Evolutionary conservation across 495 filamentous ascomycete genomes (phyloP).

Genomic region (Penicillium daleae): DNA sequence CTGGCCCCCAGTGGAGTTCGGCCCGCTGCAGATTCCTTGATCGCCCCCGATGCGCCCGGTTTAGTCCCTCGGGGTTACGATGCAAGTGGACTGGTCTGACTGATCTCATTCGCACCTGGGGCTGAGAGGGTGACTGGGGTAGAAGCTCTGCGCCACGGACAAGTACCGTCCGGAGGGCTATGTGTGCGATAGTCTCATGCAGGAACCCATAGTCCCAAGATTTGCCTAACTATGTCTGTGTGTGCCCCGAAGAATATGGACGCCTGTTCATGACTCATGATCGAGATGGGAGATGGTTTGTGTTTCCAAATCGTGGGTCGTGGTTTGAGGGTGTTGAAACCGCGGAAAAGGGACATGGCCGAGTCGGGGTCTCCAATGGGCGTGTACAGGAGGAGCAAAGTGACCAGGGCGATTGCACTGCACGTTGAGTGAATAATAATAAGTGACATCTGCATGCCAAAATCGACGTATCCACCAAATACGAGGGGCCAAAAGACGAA

Average conservation of each 20-base stretch:
- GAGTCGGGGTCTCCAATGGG: neutral
- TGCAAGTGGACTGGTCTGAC: neutral
- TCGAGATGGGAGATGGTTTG: too few species aligned
- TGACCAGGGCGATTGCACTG: too few species aligned
- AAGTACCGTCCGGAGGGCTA: neutral
- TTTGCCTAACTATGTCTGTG: neutral
- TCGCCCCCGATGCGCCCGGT: neutral
- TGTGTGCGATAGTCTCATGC: slow-evolving; percentile 3
- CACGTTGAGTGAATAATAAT: too few species aligned
- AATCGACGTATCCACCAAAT: slow-evolving; percentile 1
- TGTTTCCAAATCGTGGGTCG: too few species aligned
- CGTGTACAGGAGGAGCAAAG: too few species aligned
- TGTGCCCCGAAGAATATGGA: neutral
- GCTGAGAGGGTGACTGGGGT: slow-evolving; percentile 1
- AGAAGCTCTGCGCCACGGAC: slow-evolving; percentile 11
- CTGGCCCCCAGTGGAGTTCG: neutral
- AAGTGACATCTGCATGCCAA: neutral
- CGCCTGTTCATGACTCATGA: slow-evolving; percentile 17
- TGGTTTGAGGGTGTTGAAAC: neutral
- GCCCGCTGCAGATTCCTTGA: slow-evolving; percentile 17
- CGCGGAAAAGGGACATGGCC: neutral
- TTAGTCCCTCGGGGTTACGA: neutral
- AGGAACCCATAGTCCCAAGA: slow-evolving; percentile 12
- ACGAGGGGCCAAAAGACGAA: neutral
- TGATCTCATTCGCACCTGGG: slow-evolving; percentile 1